Percentiles rank a stretch among this genome's conserved stretches.
Conservation (phyloP, 768 basidiomycete species). For the Suillus subluteus region DNA sequence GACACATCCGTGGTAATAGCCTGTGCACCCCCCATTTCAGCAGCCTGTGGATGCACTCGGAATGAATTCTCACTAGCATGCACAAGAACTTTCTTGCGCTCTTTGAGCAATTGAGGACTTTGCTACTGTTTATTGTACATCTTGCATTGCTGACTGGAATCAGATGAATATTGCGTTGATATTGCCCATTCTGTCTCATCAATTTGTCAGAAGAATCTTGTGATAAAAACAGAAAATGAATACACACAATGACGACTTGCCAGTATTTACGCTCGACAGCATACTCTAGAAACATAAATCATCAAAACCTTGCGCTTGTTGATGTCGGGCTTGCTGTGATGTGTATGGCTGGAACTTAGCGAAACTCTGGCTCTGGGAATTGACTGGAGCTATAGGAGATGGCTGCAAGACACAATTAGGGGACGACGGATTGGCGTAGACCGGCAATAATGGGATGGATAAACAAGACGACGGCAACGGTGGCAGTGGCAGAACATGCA, state of each 20-base stretch:
- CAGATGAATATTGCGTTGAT: neutral
- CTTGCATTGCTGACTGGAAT: constrained; percentile 6
- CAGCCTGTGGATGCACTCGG: too few species aligned
- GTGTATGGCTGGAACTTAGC: neutral
- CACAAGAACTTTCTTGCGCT: constrained; percentile 1
- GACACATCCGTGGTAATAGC: too few species aligned
- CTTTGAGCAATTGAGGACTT: neutral
- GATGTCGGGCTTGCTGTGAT: neutral
- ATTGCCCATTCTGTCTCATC: neutral
- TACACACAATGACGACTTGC: constrained; percentile 14
- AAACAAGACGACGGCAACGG: too few species aligned
- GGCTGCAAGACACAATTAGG: neutral
- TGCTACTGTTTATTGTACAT: neutral
- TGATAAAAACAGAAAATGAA: neutral
- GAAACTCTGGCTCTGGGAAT: neutral
- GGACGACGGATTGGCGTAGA: neutral
- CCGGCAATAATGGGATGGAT: neutral
- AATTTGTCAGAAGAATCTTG: neutral
- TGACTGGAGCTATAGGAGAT: neutral
- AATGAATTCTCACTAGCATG: too few species aligned
- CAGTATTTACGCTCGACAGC: constrained; percentile 26
- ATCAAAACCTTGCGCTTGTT: neutral
- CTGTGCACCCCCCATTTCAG: too few species aligned
- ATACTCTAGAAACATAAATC: constrained; percentile 15
- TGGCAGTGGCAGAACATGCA: neutral